These are phyloP conservation scores for Claviceps arundinis DNA, from an alignment of 2,329 filamentous ascomycete species.

Conservation along the genomic window DNA sequence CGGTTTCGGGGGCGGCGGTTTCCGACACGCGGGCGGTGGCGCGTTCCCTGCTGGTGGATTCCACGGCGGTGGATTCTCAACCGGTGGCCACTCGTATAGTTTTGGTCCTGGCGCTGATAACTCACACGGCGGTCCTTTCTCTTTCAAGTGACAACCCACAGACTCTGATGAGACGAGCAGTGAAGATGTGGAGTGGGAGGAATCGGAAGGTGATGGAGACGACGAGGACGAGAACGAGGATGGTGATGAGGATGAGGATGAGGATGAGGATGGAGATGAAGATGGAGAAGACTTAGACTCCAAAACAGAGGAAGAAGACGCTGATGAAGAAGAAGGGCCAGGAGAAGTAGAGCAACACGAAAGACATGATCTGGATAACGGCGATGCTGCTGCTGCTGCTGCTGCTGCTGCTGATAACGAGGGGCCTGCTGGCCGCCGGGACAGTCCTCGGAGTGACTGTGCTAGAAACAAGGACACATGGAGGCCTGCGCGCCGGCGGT, in stretches of 20 bases:
- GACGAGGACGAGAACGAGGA: conserved; percentile 15
- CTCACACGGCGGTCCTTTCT: conserved; percentile 25
- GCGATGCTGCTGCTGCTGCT: conserved; percentile 6
- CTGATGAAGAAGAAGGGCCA: conserved; percentile 14
- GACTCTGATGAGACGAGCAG: conserved; percentile 21
- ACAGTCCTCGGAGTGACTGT: conserved; percentile 11
- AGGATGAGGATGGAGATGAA: conserved; percentile 14
- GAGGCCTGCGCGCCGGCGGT: conserved; percentile 17
- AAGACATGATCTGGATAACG: conserved; percentile 14
- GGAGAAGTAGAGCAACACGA: conserved; percentile 13
- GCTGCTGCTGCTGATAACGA: conserved; percentile 9
- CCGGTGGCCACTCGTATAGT: conserved; percentile 34
- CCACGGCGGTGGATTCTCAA: conserved; percentile 31
- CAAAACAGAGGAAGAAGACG: conserved; percentile 10
- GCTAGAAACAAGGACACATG: conserved; percentile 11
- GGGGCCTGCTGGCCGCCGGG: conserved; percentile 10
- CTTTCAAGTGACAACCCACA: conserved; percentile 38
- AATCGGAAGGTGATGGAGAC: conserved; percentile 12
- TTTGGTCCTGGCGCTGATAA: conserved; percentile 30
- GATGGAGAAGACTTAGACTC: too few species aligned
- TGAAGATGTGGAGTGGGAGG: conserved; percentile 17
- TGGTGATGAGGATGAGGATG: conserved; percentile 11
- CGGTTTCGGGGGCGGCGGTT: conserved; percentile 39
- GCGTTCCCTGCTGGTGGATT: conserved; percentile 42
- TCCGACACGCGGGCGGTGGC: conserved; percentile 37